phyloP scores from a whole-genome alignment of 2,329 filamentous ascomycete genomes.

The Magnaporthiopsis incrustans region DNA sequence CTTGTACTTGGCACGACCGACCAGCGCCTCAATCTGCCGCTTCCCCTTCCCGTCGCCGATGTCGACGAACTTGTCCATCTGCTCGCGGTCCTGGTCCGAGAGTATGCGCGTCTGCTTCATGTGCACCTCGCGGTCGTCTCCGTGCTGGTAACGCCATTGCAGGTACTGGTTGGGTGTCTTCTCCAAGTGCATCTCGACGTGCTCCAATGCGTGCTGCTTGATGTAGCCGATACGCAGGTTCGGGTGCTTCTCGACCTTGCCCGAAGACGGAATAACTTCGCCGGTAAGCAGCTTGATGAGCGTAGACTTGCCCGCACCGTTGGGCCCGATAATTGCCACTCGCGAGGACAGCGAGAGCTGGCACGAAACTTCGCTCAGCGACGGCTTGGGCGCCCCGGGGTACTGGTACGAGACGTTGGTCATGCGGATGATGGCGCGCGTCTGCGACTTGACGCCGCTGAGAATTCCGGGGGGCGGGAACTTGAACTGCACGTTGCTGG shows the following conservation, averaged over 20 bases:
- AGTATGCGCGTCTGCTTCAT: slow-evolving; percentile 95
- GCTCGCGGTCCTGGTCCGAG: slow-evolving; percentile 73
- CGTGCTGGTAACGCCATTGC: slow-evolving; percentile 96
- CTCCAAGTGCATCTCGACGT: slow-evolving; percentile 98
- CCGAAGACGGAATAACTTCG: slow-evolving; percentile 73
- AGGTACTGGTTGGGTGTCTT: slow-evolving; percentile 99
- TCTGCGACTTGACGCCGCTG: slow-evolving; percentile 90
- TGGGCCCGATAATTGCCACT: slow-evolving; percentile 92
- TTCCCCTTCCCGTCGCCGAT: slow-evolving; percentile 72
- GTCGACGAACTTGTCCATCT: slow-evolving; percentile 88
- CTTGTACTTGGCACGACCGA: slow-evolving; percentile 97
- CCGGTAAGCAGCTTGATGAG: slow-evolving; percentile 96
- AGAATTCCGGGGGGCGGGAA: slow-evolving; percentile 94
- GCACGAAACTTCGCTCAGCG: slow-evolving; percentile 80
- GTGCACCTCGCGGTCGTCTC: slow-evolving; percentile 92
- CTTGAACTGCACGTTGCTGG: slow-evolving; percentile 87
- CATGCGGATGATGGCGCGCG: slow-evolving; percentile 93
- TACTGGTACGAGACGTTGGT: slow-evolving; percentile 87
- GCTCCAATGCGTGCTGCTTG: slow-evolving; percentile 97
- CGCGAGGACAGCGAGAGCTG: slow-evolving; percentile 82
- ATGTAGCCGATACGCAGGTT: slow-evolving; percentile 99
- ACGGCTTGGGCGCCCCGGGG: slow-evolving; percentile 80
- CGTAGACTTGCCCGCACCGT: slow-evolving; percentile 96
- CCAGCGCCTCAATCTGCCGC: slow-evolving; percentile 75
- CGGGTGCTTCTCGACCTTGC: slow-evolving; percentile 95